Percentiles rank a stretch among this genome's conserved stretches.
These are phyloP conservation scores for Helianthus annuus DNA, from an alignment of 129 eudicot genomes.

Conservation along the genomic window HanXRQr2.0-SUNRISE NC_035439.2:4062077-4062576, in stretches of 20 bases:
- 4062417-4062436: background rate
- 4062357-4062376: constrained; percentile 19
- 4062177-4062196: constrained; percentile 99
- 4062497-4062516: constrained; percentile 5
- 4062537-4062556: constrained; percentile 6
- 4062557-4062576: constrained; percentile 13
- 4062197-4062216: constrained; percentile 95
- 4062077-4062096: constrained; percentile 20
- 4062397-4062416: background rate
- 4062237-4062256: constrained; percentile 5
- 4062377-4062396: background rate
- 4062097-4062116: constrained; percentile 60
- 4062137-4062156: constrained; percentile 77
- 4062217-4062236: constrained; percentile 54
- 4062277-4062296: background rate
- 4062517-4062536: constrained; percentile 6
- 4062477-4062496: constrained; percentile 11
- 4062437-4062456: constrained; percentile 14
- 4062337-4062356: background rate
- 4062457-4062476: background rate
- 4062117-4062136: constrained; percentile 78
- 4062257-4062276: constrained; percentile 13
- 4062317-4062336: background rate
- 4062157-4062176: constrained; percentile 94
- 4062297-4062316: background rate